These are phyloP conservation scores for Elsinoe ampelina DNA, from an alignment of 2,329 filamentous ascomycete genomes.

Conservation along the genomic window DNA sequence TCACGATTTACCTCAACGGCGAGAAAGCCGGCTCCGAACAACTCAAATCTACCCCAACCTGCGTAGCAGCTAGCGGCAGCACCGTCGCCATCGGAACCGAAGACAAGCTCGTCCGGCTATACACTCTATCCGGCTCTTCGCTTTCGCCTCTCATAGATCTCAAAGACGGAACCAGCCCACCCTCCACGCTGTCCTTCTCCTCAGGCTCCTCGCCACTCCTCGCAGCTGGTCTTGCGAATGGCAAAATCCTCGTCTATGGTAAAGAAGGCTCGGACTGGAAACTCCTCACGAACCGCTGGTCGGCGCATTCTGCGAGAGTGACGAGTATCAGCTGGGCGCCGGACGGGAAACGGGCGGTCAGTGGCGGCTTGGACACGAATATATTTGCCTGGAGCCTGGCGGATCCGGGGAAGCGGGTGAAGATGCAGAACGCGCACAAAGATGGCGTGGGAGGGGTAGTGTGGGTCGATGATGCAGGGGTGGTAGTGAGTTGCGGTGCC, in stretches of 20 bases:
- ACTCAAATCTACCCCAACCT: slow-evolving; percentile 51
- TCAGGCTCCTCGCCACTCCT: slow-evolving; percentile 59
- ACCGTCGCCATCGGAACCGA: slow-evolving; percentile 68
- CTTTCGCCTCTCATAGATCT: slow-evolving; percentile 47
- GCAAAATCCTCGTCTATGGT: slow-evolving; percentile 79
- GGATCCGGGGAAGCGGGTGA: slow-evolving; percentile 75
- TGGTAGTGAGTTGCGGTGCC: slow-evolving; percentile 69
- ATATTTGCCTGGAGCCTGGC: slow-evolving; percentile 83
- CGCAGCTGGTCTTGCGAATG: slow-evolving; percentile 71
- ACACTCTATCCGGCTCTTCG: slow-evolving; percentile 47
- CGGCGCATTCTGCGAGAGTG: slow-evolving; percentile 59
- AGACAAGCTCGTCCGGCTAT: slow-evolving; percentile 66
- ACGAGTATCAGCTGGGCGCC: slow-evolving; percentile 68
- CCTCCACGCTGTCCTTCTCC: slow-evolving; percentile 79
- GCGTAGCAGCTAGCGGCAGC: slow-evolving; percentile 59
- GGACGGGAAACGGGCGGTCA: slow-evolving; percentile 67
- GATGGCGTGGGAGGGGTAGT: slow-evolving; percentile 84
- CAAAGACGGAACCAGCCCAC: slow-evolving; percentile 57
- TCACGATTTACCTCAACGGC: slow-evolving; percentile 49
- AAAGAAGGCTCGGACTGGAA: slow-evolving; percentile 45
- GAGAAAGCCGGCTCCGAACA: slow-evolving; percentile 42
- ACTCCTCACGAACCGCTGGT: slow-evolving; percentile 72
- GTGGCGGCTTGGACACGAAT: slow-evolving; percentile 81
- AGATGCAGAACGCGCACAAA: slow-evolving; percentile 83
- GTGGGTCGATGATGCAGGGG: slow-evolving; percentile 57